These are phyloP conservation scores for Scutellaria baicalensis DNA, from an alignment of 257 asterid species.

Conservation along the genomic window DNA sequence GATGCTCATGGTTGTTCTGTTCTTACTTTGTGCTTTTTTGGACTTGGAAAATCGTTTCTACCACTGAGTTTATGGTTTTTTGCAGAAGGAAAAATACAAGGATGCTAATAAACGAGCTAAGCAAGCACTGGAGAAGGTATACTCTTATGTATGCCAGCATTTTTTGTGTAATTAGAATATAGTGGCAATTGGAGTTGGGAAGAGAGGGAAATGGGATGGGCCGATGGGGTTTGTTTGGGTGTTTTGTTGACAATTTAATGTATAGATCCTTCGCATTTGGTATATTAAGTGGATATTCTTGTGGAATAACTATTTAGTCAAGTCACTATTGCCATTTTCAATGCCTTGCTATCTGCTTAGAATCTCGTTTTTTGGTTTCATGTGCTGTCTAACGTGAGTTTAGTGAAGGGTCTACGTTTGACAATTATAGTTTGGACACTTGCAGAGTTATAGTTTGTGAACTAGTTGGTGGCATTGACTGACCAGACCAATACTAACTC, in stretches of 20 bases:
- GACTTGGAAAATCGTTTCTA: not conserved
- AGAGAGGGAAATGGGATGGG: not conserved
- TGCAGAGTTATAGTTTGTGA: not conserved
- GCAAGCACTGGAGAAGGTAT: constrained; percentile 84
- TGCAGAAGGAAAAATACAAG: constrained; percentile 74
- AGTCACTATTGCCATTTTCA: not conserved
- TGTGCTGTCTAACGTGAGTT: no score
- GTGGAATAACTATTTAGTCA: not conserved
- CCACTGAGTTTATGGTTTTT: not conserved
- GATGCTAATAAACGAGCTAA: constrained; percentile 86
- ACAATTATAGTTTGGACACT: no score
- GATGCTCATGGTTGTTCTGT: not conserved
- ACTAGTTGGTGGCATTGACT: not conserved
- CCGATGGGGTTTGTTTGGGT: not conserved
- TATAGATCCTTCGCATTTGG: not conserved
- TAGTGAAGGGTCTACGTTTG: not conserved
- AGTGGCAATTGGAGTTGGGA: not conserved
- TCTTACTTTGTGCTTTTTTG: not conserved
- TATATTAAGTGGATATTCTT: not conserved
- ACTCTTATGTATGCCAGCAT: not conserved
- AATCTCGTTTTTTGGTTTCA: not conserved
- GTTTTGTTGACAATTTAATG: not conserved
- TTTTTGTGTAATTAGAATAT: not conserved
- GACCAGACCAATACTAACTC: not conserved
- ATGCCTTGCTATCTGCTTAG: not conserved